phyloP scores from a whole-genome alignment of 2,329 filamentous ascomycete species.

The Capronia americana region DNA sequence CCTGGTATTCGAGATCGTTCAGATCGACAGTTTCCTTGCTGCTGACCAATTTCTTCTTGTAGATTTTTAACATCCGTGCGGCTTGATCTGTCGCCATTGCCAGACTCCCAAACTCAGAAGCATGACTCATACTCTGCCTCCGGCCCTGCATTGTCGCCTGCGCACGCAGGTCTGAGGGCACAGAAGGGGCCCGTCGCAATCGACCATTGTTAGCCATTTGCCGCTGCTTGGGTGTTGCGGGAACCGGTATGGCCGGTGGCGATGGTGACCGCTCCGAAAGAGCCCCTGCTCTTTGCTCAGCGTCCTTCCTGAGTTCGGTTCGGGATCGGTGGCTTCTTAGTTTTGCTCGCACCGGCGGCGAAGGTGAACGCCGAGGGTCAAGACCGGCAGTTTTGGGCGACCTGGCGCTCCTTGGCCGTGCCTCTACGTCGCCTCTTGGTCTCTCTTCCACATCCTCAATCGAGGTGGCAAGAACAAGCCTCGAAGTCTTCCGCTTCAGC shows the following conservation, averaged over 20 bases:
- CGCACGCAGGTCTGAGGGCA: slow-evolving; percentile 58
- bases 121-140: slow-evolving; percentile 37
- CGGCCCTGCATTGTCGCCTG: slow-evolving; percentile 49
- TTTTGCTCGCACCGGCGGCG: slow-evolving; percentile 48
- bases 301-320: slow-evolving; percentile 25
- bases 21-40: slow-evolving; percentile 55
- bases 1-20: slow-evolving; percentile 63
- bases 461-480: slow-evolving; percentile 52
- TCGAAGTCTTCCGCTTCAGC: slow-evolving; percentile 62
- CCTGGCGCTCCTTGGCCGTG: slow-evolving; percentile 40
- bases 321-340: slow-evolving; percentile 41
- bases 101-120: slow-evolving; percentile 55
- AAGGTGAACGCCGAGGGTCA: slow-evolving; percentile 45
- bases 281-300: slow-evolving; percentile 10
- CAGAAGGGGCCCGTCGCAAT: slow-evolving; percentile 43
- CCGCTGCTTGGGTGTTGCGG: slow-evolving; percentile 41
- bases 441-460: slow-evolving; percentile 42
- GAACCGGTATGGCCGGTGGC: slow-evolving; percentile 26
- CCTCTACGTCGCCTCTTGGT: slow-evolving; percentile 42
- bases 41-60: slow-evolving; percentile 60
- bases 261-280: slow-evolving; percentile 32
- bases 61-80: slow-evolving; percentile 63
- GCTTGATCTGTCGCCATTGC: slow-evolving; percentile 63
- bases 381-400: slow-evolving; percentile 40
- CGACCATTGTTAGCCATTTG: slow-evolving; percentile 49